Evolutionary conservation across 768 basidiomycete genomes (phyloP), one percentile per base, ranked within the genome.

Genomic region (Cyclocybe cylindracea): DNA sequence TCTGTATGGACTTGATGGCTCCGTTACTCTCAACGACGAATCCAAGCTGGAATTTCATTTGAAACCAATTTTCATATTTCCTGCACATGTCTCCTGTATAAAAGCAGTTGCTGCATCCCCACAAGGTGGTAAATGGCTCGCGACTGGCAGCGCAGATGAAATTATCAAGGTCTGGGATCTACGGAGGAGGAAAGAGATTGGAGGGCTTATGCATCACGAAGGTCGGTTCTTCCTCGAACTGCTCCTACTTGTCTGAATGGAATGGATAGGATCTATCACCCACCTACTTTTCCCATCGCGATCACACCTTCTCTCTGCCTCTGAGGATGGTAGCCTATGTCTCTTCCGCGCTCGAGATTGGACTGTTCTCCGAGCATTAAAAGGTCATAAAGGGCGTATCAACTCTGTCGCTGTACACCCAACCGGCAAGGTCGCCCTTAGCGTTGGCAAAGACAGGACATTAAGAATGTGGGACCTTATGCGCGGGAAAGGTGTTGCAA

Each of bases 401-500:
- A 98, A 98, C 66, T 81, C 82, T 33, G 81, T 97, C 35, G 91
- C 92, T 2, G 86, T 98, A 2, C 97, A 99, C 63, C 96, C 94
- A 0, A 89, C 91, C 0, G 92, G 95, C 5, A 91, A 98, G 61
- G 82, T 98, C 13, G 95, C 88, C 0, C 69, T 99, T 37, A 93
- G 87, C 54, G 94, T 98, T 0, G 96, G 97, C 6, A 87, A 86
- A 61, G 97, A 98, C 62, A 78, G 81, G 57, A 91, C 90, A 3
- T 58, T 98, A 52, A 81, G 94, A 39, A 97, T 99, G 95, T 99
- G 97, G 97, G 97, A 99, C 75, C 74, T 99, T 44, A 95, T 98
- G 91, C 77, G 95, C 40, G 96, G 96, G 0, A 88, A 89, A 66
- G 91, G 92, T 3, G 84, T 84, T 9, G 93, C 92, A 6, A 93